Evolutionary conservation across 2,329 filamentous ascomycete species (phyloP).

Genomic region (Colletotrichum sansevieriae): DNA sequence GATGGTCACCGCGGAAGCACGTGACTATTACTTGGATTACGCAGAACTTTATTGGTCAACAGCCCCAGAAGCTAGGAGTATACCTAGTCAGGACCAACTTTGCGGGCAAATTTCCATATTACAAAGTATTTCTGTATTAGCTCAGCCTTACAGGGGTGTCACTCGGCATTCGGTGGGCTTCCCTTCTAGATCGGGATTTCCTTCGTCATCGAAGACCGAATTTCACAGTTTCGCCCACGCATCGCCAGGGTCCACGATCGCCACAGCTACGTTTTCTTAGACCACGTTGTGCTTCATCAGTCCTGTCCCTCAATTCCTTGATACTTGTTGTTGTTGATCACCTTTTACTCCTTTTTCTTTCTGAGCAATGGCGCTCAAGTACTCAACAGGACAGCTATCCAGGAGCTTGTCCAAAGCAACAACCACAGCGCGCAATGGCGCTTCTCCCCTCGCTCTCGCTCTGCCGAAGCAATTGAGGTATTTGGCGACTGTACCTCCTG

Average conservation of each 20-base stretch:
- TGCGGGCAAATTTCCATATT: rapidly evolving
- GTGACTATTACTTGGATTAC: constrained; percentile 36
- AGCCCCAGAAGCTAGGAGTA: rapidly evolving
- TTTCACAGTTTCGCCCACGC: constrained; percentile 25
- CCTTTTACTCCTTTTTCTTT: background rate
- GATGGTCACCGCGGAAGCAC: constrained; percentile 33
- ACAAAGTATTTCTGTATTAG: constrained; percentile 16
- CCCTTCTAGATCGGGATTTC: constrained; percentile 38
- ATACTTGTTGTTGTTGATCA: background rate
- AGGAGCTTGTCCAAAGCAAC: constrained; percentile 45
- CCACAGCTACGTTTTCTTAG: constrained; percentile 29
- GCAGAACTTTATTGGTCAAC: constrained; percentile 28
- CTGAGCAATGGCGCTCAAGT: constrained; percentile 55
- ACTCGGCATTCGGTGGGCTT: constrained; percentile 23
- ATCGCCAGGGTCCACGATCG: constrained; percentile 29
- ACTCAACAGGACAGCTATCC: constrained; percentile 54
- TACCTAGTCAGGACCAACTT: constrained; percentile 2
- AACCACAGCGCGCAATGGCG: constrained; percentile 39
- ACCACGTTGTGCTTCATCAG: constrained; percentile 1
- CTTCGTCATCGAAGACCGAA: constrained; percentile 39
- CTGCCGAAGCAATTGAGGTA: constrained; percentile 55
- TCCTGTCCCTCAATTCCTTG: background rate
- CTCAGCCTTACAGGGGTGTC: constrained; percentile 27
- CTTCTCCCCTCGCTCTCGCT: constrained; percentile 42
- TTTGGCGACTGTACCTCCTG: constrained; percentile 78